These are phyloP conservation scores for Wickerhamomyces alni DNA, from an alignment of 805 yeast genomes.

Conservation along the genomic window DNA sequence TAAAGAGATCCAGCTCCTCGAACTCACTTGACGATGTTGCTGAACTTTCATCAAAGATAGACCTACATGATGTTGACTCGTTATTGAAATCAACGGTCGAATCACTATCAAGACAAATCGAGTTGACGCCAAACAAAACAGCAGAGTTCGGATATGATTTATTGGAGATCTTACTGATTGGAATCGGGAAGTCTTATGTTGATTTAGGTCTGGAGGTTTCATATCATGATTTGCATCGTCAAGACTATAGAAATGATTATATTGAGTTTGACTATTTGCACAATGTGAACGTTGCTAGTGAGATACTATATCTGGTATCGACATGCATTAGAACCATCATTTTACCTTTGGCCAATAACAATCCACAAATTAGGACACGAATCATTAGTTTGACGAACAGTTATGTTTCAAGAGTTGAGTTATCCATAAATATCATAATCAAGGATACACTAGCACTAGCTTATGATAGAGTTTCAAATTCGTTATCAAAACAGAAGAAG, in stretches of 20 bases:
- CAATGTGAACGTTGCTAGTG: slow-evolving; percentile 48
- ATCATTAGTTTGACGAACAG: slow-evolving; percentile 58
- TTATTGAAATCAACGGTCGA: slow-evolving; percentile 71
- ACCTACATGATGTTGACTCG: slow-evolving; percentile 46
- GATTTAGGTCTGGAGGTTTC: slow-evolving; percentile 72
- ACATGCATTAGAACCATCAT: slow-evolving; percentile 70
- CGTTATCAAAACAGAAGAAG: slow-evolving; percentile 62
- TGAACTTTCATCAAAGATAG: slow-evolving; percentile 1
- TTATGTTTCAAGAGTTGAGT: slow-evolving; percentile 55
- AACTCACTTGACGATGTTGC: slow-evolving; percentile 3
- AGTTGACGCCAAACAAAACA: slow-evolving; percentile 57
- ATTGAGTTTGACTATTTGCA: slow-evolving; percentile 42
- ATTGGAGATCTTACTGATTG: slow-evolving; percentile 59
- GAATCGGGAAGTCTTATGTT: slow-evolving; percentile 68
- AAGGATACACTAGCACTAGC: slow-evolving; percentile 50
- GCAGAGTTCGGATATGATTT: slow-evolving; percentile 60
- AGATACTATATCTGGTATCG: slow-evolving; percentile 59
- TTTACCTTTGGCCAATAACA: slow-evolving; percentile 63
- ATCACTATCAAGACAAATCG: slow-evolving; percentile 69
- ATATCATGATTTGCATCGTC: slow-evolving; percentile 39
- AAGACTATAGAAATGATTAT: slow-evolving; percentile 24
- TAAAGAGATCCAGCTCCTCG: slow-evolving; percentile 20
- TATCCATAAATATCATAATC: slow-evolving; percentile 57
- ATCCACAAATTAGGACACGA: slow-evolving; percentile 50
- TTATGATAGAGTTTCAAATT: slow-evolving; percentile 41